Evolutionary conservation across 1,284 basidiomycete genomes (phyloP), one percentile per base, ranked within the genome.

Genomic region (Sporisorium iseilematis-ciliati): DNA sequence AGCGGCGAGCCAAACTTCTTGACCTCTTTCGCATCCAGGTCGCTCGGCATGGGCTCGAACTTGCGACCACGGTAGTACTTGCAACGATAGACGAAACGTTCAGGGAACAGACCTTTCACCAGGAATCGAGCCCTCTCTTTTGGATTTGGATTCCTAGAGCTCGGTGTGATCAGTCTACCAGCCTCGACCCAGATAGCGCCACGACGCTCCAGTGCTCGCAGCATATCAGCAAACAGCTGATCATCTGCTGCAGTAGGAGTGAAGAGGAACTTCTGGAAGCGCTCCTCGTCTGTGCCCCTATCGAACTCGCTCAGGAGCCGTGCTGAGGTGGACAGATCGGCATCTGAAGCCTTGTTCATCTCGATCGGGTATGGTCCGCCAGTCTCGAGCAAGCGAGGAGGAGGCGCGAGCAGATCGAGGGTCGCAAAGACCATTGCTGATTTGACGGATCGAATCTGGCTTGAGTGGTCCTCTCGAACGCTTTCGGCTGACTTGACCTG

Each of bases 71-170:
- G 56, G 40, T 72, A 76, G 52, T 57, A 64, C 42, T 62, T 62
- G 61, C 65, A 72, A 16, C 74, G 33, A 20, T 60, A 43, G 5
- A 56, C 57, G 7, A 57, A 76, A 7, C 61, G 61, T n/a, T 76
- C 69, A 3, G 74, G 74, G 33, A 68, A 65, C 7, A 76, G n/a
- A 7, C 69, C 65, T 31, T 72, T 76, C 52, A 76, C 74, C 12
- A 76, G 16, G 53, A 65, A 76, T 38, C 74, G 53, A 1, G 65
- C 57, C 8, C 74, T 41, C 21, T 68, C 58, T 11, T 41, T 45
- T 0, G 74, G 65, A 14, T 63, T 60, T 0, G 69, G 74, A 14
- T 69, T 72, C 7, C 74, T 52, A 2, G 63, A 65, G 21, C 62
- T 65, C 4, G 74, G 69, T 8, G 69, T 72, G 48, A 67, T 72